A percentile compares a stretch with the other conserved stretches of the same genome.
phyloP scores from a whole-genome alignment of 768 basidiomycete genomes.

The Lyophyllum semitale region DNA sequence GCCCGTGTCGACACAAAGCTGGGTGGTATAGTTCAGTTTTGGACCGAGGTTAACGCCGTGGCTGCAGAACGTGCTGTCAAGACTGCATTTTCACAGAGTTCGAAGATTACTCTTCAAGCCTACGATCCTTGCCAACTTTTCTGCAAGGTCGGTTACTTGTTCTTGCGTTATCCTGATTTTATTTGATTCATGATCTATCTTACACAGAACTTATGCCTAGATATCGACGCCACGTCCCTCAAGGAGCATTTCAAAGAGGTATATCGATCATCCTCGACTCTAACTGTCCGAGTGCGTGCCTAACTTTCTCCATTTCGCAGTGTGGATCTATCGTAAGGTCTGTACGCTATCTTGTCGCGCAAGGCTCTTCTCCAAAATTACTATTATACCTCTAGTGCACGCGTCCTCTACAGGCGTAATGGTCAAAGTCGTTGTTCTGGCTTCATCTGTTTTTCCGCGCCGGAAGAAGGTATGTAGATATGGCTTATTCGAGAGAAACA shows the following conservation, averaged over 20 bases:
- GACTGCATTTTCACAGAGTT: not conserved
- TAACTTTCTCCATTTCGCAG: too few species aligned
- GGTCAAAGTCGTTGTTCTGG: conserved; percentile 6
- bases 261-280: too few species aligned
- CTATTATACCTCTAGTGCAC: not conserved
- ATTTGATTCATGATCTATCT: not conserved
- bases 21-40: conserved; percentile 7
- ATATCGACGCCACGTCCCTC: not conserved
- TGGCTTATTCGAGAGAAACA: not conserved
- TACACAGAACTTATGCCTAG: not conserved
- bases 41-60: conserved; percentile 6
- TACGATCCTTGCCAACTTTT: conserved; percentile 4
- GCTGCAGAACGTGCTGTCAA: not conserved
- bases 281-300: too few species aligned
- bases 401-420: not conserved
- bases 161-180: not conserved
- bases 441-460: conserved; percentile 3
- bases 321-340: conserved; percentile 7
- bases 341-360: not conserved
- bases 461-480: conserved; percentile 4
- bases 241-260: conserved; percentile 1
- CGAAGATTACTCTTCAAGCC: conserved; percentile 1
- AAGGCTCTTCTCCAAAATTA: not conserved
- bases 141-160: conserved; percentile 1
- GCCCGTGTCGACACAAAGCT: not conserved